These are phyloP conservation scores for Pisolithus orientalis DNA, from an alignment of 768 basidiomycete genomes.

Conservation along the genomic window DNA sequence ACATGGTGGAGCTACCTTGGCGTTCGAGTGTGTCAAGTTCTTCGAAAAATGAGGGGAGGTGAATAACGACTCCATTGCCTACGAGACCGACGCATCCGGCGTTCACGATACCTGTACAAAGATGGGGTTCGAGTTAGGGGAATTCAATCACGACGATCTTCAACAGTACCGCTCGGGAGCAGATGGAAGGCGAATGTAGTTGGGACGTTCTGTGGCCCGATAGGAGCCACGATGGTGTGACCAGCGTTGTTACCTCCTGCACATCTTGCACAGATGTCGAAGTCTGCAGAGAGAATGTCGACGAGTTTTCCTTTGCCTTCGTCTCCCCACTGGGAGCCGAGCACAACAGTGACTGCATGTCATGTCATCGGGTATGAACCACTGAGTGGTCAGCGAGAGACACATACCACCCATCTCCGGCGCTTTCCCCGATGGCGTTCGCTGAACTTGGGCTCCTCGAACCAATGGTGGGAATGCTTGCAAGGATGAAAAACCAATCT, in stretches of 20 bases:
- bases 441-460: background rate
- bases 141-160: background rate
- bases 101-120: conserved; percentile 69
- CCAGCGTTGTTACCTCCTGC: conserved; percentile 99
- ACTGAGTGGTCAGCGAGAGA: background rate
- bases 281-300: conserved; percentile 86
- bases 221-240: conserved; percentile 89
- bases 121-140: background rate
- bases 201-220: conserved; percentile 59
- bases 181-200: conserved; percentile 95
- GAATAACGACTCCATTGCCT: conserved; percentile 93
- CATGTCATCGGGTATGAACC: conserved; percentile 5
- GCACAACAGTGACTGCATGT: conserved; percentile 57
- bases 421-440: background rate
- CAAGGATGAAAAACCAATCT: conserved; percentile 1
- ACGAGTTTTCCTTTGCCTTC: conserved; percentile 96
- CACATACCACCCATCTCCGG: conserved; percentile 19
- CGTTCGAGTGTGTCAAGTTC: conserved; percentile 83
- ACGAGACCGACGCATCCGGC: conserved; percentile 80
- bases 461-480: conserved; percentile 1
- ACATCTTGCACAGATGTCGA: conserved; percentile 91
- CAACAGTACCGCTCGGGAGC: conserved; percentile 75
- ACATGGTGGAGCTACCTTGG: conserved; percentile 54
- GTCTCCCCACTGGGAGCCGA: conserved; percentile 90
- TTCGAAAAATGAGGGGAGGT: conserved; percentile 89